These are phyloP conservation scores for Saccharomycopsis synnaedendra DNA, from an alignment of 805 yeast species.

Conservation along the genomic window DNA sequence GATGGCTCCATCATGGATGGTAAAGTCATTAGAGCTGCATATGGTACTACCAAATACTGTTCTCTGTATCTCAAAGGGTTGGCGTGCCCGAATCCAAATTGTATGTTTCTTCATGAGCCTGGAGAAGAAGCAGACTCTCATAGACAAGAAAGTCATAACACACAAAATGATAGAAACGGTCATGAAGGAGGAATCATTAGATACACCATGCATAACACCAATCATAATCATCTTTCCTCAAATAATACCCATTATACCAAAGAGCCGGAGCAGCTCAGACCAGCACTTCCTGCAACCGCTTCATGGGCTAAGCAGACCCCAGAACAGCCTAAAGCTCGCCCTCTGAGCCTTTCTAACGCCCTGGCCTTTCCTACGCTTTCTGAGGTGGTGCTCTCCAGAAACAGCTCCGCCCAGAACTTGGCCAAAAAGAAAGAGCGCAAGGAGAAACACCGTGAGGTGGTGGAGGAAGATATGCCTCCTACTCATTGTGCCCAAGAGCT, in stretches of 20 bases:
- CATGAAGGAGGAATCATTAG: slow-evolving; percentile 20
- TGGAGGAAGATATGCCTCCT: slow-evolving; percentile 23
- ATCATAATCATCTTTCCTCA: background rate
- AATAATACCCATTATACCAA: background rate
- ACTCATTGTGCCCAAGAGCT: no score
- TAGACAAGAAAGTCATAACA: slow-evolving; percentile 66
- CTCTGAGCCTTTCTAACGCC: slow-evolving; percentile 25
- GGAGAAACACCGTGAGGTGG: slow-evolving; percentile 22
- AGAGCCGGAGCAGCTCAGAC: slow-evolving; percentile 16
- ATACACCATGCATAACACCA: slow-evolving; percentile 23
- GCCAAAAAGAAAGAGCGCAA: slow-evolving; percentile 21
- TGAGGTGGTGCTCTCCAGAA: slow-evolving; percentile 27
- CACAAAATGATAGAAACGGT: slow-evolving; percentile 43
- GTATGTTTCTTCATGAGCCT: slow-evolving; percentile 98
- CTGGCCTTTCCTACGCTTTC: slow-evolving; percentile 54
- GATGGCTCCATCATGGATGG: slow-evolving; percentile 92
- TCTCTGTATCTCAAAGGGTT: slow-evolving; percentile 91
- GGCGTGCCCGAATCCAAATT: slow-evolving; percentile 93
- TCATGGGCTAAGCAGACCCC: slow-evolving; percentile 43
- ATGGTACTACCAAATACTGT: slow-evolving; percentile 96
- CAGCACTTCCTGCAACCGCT: slow-evolving; percentile 60
- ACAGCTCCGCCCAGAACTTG: slow-evolving; percentile 20
- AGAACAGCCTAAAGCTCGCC: slow-evolving; percentile 16
- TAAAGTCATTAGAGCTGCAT: slow-evolving; percentile 81
- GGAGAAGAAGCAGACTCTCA: slow-evolving; percentile 98